Evolutionary conservation across 2,329 filamentous ascomycete genomes (phyloP).

Genomic region (Botrytis deweyae): DNA sequence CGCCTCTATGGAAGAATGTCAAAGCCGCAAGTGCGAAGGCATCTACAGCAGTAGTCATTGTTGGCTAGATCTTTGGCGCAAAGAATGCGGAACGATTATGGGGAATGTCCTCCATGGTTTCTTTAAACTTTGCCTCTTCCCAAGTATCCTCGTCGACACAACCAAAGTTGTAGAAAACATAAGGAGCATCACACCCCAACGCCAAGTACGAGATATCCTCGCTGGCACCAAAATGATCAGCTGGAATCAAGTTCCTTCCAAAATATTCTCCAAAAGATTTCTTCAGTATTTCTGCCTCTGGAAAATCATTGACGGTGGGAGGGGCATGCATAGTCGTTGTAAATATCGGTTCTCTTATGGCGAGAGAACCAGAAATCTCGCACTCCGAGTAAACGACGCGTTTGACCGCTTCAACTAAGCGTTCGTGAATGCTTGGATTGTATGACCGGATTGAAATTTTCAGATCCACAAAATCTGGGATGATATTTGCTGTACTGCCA

Average conservation of each 20-base stretch:
- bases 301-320: constrained; percentile 28
- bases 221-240: constrained; percentile 24
- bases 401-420: constrained; percentile 42
- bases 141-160: background rate
- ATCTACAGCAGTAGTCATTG: constrained; percentile 52
- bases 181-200: background rate
- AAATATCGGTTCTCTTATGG: constrained; percentile 25
- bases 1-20: constrained; percentile 41
- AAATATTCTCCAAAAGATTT: constrained; percentile 29
- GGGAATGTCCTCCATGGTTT: constrained; percentile 36
- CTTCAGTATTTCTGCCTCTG: constrained; percentile 24
- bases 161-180: background rate
- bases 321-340: constrained; percentile 29
- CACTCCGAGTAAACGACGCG: constrained; percentile 52
- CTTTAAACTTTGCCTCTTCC: background rate
- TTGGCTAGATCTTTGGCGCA: constrained; percentile 58
- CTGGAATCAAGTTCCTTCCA: constrained; percentile 21
- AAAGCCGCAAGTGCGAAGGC: constrained; percentile 52
- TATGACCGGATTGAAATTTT: constrained; percentile 45
- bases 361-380: constrained; percentile 43
- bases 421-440: constrained; percentile 38
- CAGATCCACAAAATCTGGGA: constrained; percentile 44
- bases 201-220: constrained; percentile 49
- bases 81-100: constrained; percentile 61
- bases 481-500: constrained; percentile 47